Percentiles rank a stretch among this genome's conserved stretches.
Evolutionary conservation across 805 yeast species (phyloP).

Genomic region (Candida maris): DNA sequence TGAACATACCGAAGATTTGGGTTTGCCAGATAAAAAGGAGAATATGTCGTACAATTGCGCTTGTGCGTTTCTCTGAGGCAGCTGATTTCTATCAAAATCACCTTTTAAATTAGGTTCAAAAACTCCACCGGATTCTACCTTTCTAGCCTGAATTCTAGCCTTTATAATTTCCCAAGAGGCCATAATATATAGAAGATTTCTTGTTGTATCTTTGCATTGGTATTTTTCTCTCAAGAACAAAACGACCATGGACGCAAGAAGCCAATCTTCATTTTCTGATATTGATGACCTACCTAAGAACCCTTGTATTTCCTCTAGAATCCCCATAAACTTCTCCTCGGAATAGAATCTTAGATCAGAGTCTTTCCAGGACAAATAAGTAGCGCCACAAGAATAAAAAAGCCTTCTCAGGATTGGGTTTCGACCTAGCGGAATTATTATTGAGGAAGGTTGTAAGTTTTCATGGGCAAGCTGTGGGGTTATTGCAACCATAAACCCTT

Average conservation of each 20-base stretch:
- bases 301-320: slow-evolving; percentile 18
- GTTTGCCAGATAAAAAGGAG: not conserved
- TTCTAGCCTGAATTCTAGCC: slow-evolving; percentile 12
- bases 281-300: slow-evolving; percentile 18
- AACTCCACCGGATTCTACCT: slow-evolving; percentile 2
- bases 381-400: slow-evolving; percentile 37
- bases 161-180: slow-evolving; percentile 34
- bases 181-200: slow-evolving; percentile 30
- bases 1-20: not conserved
- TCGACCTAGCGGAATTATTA: slow-evolving; percentile 30
- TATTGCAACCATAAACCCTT: slow-evolving; percentile 32
- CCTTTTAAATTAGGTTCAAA: too few species aligned
- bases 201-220: slow-evolving; percentile 23
- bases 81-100: not conserved
- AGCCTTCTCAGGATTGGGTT: slow-evolving; percentile 28
- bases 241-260: slow-evolving; percentile 34
- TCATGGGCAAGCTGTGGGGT: slow-evolving; percentile 37
- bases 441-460: slow-evolving; percentile 30
- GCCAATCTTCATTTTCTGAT: slow-evolving; percentile 35
- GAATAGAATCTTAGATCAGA: slow-evolving; percentile 21
- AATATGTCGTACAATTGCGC: not conserved
- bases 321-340: slow-evolving; percentile 19
- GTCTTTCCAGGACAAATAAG: slow-evolving; percentile 33
- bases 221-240: slow-evolving; percentile 36
- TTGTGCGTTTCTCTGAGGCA: not conserved